Conservation (phyloP, 2,329 filamentous ascomycete genomes). For the Aspergillus hortae region DNA sequence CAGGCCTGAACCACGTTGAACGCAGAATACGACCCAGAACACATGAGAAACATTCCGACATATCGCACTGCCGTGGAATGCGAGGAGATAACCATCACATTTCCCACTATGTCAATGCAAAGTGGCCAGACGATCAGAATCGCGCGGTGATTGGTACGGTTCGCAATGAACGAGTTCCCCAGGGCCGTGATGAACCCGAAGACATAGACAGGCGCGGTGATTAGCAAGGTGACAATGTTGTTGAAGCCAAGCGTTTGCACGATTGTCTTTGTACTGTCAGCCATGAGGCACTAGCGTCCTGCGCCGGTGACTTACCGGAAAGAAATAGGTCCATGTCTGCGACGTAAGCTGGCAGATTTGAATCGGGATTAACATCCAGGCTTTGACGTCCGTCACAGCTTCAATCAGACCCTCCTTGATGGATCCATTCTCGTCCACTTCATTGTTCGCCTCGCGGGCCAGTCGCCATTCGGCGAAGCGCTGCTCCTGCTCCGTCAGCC, state of each 20-base stretch:
- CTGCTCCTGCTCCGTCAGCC: constrained; percentile 18
- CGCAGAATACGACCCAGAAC: constrained; percentile 16
- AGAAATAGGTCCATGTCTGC: constrained; percentile 15
- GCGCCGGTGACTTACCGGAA: constrained; percentile 3
- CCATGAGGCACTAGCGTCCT: background rate
- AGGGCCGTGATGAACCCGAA: constrained; percentile 32
- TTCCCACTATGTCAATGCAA: constrained; percentile 17
- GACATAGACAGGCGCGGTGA: constrained; percentile 19
- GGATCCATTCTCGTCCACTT: constrained; percentile 18
- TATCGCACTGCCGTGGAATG: constrained; percentile 13
- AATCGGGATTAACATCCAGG: constrained; percentile 14
- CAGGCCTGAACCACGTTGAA: constrained; percentile 20
- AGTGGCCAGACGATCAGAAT: constrained; percentile 17
- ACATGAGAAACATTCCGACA: constrained; percentile 19
- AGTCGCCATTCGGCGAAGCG: constrained; percentile 19
- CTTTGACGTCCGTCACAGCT: constrained; percentile 15
- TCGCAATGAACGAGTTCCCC: constrained; percentile 27
- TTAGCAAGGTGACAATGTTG: constrained; percentile 15
- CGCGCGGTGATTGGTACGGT: constrained; percentile 12
- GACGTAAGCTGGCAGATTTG: constrained; percentile 17
- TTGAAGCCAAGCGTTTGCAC: constrained; percentile 17
- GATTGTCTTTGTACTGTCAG: constrained; percentile 9
- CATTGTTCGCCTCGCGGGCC: constrained; percentile 16
- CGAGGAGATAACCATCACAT: constrained; percentile 15
- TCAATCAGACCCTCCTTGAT: constrained; percentile 14